Base-by-base conservation (phyloP, 116 monocot genomes). In the Cymodocea nodosa region DNA sequence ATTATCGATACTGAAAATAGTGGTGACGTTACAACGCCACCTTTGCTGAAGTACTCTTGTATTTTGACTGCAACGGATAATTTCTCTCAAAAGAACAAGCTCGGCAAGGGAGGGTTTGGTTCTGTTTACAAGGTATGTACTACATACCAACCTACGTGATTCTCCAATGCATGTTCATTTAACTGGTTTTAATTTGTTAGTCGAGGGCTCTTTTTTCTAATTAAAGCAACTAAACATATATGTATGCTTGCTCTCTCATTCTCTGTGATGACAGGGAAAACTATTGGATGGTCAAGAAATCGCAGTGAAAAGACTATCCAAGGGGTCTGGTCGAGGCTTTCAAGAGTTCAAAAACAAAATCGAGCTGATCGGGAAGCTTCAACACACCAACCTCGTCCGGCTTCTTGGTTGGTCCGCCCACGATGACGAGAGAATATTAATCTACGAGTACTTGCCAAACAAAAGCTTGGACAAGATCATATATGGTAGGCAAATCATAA, bases 291-390 rank as follows among this genome's bases (percentile, higher is more conserved):
- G 73, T 50, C 59, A 59, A 59, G 65, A 73, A 17, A 59, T 73
- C 56, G 73, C 73, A 6, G 73, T 66, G n/a, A 73, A 73, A 39
- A 65, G 58, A 25, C 56, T 70, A 12, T 59, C 60, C 2, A 52
- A 61, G 60, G 51, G 25, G 2, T 70, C 70, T 13, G 36, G 50
- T 5, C 70, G 60, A 52, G 70, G 70, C 3, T 30, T 61, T 24
- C n/a, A 70, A 11, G 70, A 70, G 70, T 70, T 70, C 60, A 60
- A 70, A 60, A 70, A 59, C 34, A 59, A 70, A 61, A 50, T 70
- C 9, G 51, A 60, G 24, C 50, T 70, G 0, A 70, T 70, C 12
- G 59, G 50, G 5, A 49, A 35, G 1, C 60, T 70, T 49, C 64
- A 70, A 37, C 70, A 70, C 19, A 51, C 25, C 15, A 70, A 70